Conservation (phyloP, 1,284 basidiomycete genomes). For the Cystobasidium slooffiae region DNA sequence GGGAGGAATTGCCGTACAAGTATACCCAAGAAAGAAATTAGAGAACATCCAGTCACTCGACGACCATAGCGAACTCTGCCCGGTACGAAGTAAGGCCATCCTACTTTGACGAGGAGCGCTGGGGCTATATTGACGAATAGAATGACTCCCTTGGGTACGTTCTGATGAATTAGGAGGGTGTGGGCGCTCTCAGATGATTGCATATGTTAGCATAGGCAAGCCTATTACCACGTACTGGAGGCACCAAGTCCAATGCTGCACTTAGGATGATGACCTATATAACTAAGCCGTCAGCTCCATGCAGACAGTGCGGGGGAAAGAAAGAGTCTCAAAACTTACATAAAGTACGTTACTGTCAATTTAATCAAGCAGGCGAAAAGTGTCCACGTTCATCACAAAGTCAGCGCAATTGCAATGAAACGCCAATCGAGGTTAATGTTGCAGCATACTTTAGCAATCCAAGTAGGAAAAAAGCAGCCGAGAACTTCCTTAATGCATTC, state of each 20-base stretch:
- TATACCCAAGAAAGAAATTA: slow-evolving; percentile 76
- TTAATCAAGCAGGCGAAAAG: neutral
- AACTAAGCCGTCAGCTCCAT: slow-evolving; percentile 44
- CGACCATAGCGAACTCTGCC: slow-evolving; percentile 77
- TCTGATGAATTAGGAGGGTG: neutral
- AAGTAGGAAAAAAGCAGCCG: slow-evolving; percentile 55
- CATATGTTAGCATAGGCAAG: slow-evolving; percentile 61
- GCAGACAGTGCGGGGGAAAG: neutral
- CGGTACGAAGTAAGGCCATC: slow-evolving; percentile 79
- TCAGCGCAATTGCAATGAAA: no score
- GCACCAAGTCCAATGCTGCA: slow-evolving; percentile 91
- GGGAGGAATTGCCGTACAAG: slow-evolving; percentile 61
- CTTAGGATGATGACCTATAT: slow-evolving; percentile 92
- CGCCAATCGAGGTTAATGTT: neutral
- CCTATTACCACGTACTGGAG: slow-evolving; percentile 68
- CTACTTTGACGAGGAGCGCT: slow-evolving; percentile 71
- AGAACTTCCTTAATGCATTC: slow-evolving; percentile 14
- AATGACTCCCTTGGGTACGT: slow-evolving; percentile 74
- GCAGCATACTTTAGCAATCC: slow-evolving; percentile 55
- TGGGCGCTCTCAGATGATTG: neutral
- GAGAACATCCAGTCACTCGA: slow-evolving; percentile 71
- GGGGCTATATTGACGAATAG: slow-evolving; percentile 58
- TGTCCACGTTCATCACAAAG: no score
- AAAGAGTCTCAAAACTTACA: slow-evolving; percentile 48
- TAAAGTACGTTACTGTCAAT: slow-evolving; percentile 55